Conservation (phyloP, 1,284 basidiomycete species). For the Leccinum cinnamomeum region DNA sequence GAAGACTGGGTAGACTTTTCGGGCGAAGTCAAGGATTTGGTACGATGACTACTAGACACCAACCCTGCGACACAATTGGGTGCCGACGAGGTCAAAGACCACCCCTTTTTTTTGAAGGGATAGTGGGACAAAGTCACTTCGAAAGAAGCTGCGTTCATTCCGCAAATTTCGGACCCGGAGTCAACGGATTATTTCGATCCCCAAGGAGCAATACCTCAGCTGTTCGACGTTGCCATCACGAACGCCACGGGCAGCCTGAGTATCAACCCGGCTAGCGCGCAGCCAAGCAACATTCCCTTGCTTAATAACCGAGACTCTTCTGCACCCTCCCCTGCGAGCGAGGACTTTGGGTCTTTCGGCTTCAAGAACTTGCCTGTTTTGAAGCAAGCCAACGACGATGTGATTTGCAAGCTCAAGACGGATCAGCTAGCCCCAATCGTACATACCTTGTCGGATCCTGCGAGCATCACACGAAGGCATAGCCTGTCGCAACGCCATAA, state of each 20-base stretch:
- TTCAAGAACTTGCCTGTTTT: slow-evolving; percentile 97
- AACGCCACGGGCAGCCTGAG: slow-evolving; percentile 49
- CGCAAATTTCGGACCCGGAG: slow-evolving; percentile 93
- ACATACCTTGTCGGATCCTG: slow-evolving; percentile 65
- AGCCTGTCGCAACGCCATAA: slow-evolving; percentile 75
- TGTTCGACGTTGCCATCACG: slow-evolving; percentile 70
- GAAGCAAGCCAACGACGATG: slow-evolving; percentile 98
- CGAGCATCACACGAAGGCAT: slow-evolving; percentile 55
- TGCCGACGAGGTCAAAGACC: slow-evolving; percentile 87
- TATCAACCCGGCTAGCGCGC: slow-evolving; percentile 40
- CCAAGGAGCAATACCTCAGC: slow-evolving; percentile 87
- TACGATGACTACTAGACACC: slow-evolving; percentile 83
- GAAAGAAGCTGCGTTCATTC: slow-evolving; percentile 92
- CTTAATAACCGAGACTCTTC: slow-evolving; percentile 43
- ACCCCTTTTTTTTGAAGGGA: slow-evolving; percentile 94
- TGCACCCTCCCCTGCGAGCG: slow-evolving; percentile 51
- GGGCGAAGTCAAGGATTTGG: slow-evolving; percentile 87
- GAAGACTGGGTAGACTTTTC: slow-evolving; percentile 91
- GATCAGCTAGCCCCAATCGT: slow-evolving; percentile 74
- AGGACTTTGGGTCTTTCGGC: slow-evolving; percentile 97
- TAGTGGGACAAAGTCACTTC: slow-evolving; percentile 91
- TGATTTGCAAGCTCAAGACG: slow-evolving; percentile 91
- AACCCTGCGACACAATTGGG: slow-evolving; percentile 85
- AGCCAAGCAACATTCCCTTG: slow-evolving; percentile 50
- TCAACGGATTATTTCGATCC: slow-evolving; percentile 99